Evolutionary conservation across 495 filamentous ascomycete species (phyloP), one percentile per base, ranked within the genome.

Genomic region (Podospora sp.): DNA sequence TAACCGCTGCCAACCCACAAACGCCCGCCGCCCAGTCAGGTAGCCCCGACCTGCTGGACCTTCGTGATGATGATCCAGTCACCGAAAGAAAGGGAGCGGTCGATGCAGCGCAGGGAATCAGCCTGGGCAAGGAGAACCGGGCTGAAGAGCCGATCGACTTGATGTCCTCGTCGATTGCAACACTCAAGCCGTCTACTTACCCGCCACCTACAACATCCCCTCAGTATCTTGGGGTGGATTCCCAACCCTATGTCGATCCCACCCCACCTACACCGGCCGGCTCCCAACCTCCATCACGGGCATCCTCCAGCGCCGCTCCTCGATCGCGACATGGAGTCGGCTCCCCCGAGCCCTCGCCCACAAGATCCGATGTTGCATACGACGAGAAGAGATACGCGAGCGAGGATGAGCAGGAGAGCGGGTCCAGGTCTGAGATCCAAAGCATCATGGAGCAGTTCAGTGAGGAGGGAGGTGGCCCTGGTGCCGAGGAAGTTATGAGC

Each of bases 401-500:
- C 62, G 82, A 85, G 67, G 84, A 85, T 67, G 81, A 86, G 61
- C 82, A 83, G 35, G 87, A 90, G 60, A 86, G 85, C n/a, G 86
- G 85, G 27, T 92, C 92, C 4, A 88, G 88, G 62, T 88, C 89
- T 0, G 95, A 97, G 75, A 97, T 99, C 59, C 92, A 97, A 77
- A 96, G 85, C 72, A 97, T 99, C 68, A 97, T 99, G 90, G 93
- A 93, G 68, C 90, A 89, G 72, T 92, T 92, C 63, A 87, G 87
- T 70, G 88, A 90, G 69, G 86, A 86, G 21, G 85, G 85, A 1
- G 86, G 87, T 59, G 90, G 87, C 12, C 88, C 84, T 12, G 88
- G 82, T 29, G 84, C 87, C 63, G 86, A 92, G 11, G 90, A 92
- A 76, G 91, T 93, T 67, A 91, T 93, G 89, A 92, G 92, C 58